Evolutionary conservation across 2,329 filamentous ascomycete species (phyloP).

Genomic region (Monosporascus sp.): DNA sequence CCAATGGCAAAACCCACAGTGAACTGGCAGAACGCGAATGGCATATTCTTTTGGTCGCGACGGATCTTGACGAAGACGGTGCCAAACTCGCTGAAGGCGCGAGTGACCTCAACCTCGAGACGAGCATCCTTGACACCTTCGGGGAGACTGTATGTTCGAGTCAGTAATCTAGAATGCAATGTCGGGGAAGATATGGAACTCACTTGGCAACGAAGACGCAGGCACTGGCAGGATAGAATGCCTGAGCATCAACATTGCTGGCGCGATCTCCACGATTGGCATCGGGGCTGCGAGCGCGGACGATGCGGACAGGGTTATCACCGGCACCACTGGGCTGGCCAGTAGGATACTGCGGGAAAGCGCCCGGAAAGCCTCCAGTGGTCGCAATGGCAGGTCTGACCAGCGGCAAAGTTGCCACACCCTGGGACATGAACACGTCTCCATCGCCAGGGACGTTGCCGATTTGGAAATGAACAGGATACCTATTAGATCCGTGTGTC

Average conservation of each 20-base stretch:
- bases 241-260: conserved; percentile 43
- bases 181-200: conserved; percentile 21
- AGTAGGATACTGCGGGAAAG: background rate
- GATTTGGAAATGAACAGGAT: conserved; percentile 8
- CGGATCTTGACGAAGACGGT: conserved; percentile 58
- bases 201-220: conserved; percentile 65
- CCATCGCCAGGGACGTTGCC: conserved; percentile 9
- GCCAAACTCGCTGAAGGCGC: conserved; percentile 48
- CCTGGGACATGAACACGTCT: conserved; percentile 11
- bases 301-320: background rate
- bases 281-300: conserved; percentile 5
- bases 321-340: background rate
- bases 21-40: conserved; percentile 59
- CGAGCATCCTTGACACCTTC: conserved; percentile 42
- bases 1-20: conserved; percentile 38
- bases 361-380: conserved; percentile 6
- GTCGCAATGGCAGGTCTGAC: background rate
- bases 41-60: conserved; percentile 52
- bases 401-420: background rate
- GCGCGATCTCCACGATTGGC: conserved; percentile 15
- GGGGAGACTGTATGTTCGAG: conserved; percentile 39
- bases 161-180: background rate
- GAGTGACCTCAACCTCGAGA: conserved; percentile 48
- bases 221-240: conserved; percentile 45
- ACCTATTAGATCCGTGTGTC: background rate